phyloP scores from a whole-genome alignment of 129 eudicot genomes.

The Deinandra increscens region DNA sequence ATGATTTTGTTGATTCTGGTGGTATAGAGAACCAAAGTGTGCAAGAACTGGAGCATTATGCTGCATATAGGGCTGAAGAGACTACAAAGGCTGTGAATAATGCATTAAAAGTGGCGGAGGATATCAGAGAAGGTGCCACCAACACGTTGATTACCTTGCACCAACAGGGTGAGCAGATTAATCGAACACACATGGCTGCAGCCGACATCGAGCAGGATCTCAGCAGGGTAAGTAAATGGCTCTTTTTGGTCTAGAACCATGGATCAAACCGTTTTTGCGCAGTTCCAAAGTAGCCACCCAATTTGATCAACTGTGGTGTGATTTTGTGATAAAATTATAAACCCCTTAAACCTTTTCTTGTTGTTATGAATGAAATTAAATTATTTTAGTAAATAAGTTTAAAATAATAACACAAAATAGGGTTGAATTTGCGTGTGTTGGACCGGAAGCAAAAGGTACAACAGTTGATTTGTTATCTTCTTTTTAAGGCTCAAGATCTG shows the following conservation, averaged over 20 bases:
- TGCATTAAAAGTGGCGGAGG: conserved; percentile 85
- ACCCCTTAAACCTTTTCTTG: background rate
- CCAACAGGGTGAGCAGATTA: conserved; percentile 97
- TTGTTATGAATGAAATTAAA: no score
- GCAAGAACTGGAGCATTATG: conserved; percentile 75
- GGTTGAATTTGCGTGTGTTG: no score
- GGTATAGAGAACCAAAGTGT: conserved; percentile 75
- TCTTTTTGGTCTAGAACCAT: background rate
- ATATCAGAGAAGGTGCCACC: conserved; percentile 83
- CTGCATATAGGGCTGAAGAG: conserved; percentile 90
- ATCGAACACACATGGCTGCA: conserved; percentile 77
- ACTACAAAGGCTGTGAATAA: conserved; percentile 71
- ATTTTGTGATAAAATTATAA: no score
- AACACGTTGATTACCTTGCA: conserved; percentile 79
- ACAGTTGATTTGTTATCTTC: no score
- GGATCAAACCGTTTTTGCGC: background rate
- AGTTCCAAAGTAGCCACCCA: conserved; percentile 2
- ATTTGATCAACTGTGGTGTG: background rate
- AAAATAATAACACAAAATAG: no score
- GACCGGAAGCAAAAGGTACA: background rate
- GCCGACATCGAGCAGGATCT: conserved; percentile 90
- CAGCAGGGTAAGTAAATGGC: conserved; percentile 61
- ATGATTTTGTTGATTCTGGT: conserved; percentile 75
- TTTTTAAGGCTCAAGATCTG: background rate
- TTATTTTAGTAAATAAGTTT: no score